These are phyloP conservation scores for Bremia lactucae DNA, from an alignment of 352 stramenopile species.

Conservation along the genomic window DNA sequence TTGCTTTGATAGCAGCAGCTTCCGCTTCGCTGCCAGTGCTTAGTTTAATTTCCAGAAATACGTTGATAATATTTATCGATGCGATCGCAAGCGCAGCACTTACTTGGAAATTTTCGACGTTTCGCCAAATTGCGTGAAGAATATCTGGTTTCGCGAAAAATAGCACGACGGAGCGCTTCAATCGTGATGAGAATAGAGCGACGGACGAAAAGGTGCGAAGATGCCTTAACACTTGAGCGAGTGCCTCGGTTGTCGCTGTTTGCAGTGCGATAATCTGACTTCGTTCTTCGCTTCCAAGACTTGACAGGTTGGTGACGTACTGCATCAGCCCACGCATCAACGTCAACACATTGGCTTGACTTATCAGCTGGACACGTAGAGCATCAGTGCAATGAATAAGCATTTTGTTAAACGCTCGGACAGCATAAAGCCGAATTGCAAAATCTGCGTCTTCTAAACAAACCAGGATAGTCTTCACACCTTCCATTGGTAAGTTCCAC, in stretches of 20 bases:
- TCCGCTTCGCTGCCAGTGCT: constrained; percentile 16
- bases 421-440: constrained; percentile 40
- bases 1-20: constrained; percentile 19
- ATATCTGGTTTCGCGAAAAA: constrained; percentile 27
- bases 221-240: constrained; percentile 46
- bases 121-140: constrained; percentile 34
- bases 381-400: constrained; percentile 32
- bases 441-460: constrained; percentile 32
- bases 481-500: constrained; percentile 22
- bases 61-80: constrained; percentile 57
- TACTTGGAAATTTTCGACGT: constrained; percentile 12
- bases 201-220: constrained; percentile 23
- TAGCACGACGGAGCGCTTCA: constrained; percentile 26
- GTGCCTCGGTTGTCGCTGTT: constrained; percentile 31
- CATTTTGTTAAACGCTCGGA: constrained; percentile 51
- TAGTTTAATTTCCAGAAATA: constrained; percentile 42
- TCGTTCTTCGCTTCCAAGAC: constrained; percentile 2
- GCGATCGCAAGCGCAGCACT: constrained; percentile 28
- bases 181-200: constrained; percentile 11
- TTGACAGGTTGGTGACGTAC: background rate
- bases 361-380: constrained; percentile 27
- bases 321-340: constrained; percentile 26
- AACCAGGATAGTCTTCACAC: constrained; percentile 24
- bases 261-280: constrained; percentile 15
- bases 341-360: constrained; percentile 25